A percentile compares a stretch with the other conserved stretches of the same genome.
phyloP scores from a whole-genome alignment of 495 filamentous ascomycete genomes.

The Xylaria castorea region DNA sequence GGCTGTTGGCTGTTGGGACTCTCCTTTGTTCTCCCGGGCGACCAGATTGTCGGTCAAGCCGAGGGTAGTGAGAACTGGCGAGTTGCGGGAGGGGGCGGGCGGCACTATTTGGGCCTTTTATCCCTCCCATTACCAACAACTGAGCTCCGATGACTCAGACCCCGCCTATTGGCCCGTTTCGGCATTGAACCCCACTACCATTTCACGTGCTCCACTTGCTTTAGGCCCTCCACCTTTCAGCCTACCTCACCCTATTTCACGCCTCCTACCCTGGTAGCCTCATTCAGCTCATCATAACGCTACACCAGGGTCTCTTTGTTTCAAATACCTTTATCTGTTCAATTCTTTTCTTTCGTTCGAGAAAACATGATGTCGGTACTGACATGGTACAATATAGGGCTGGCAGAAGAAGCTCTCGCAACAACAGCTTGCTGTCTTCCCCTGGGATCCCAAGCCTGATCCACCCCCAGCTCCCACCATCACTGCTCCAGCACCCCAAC shows the following conservation, averaged over 20 bases:
- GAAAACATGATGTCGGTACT: conserved; percentile 3
- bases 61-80: conserved; percentile 52
- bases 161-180: conserved; percentile 32
- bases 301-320: background rate
- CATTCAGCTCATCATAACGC: background rate
- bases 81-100: conserved; percentile 54
- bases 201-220: conserved; percentile 41
- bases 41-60: conserved; percentile 29
- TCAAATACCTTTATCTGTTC: background rate
- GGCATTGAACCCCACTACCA: background rate
- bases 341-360: background rate
- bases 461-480: conserved; percentile 51
- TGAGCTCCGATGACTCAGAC: conserved; percentile 41
- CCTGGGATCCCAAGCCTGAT: conserved; percentile 86
- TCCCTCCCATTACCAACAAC: conserved; percentile 40
- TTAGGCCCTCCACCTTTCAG: conserved; percentile 17
- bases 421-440: conserved; percentile 83
- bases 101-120: conserved; percentile 65
- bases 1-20: conserved; percentile 11
- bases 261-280: conserved; percentile 16
- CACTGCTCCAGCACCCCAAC: conserved; percentile 43
- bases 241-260: conserved; percentile 17
- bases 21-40: conserved; percentile 15
- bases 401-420: conserved; percentile 92
- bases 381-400: conserved; percentile 60